phyloP scores from a whole-genome alignment of 2,329 filamentous ascomycete species.

The Scortechinia acanthostroma region DNA sequence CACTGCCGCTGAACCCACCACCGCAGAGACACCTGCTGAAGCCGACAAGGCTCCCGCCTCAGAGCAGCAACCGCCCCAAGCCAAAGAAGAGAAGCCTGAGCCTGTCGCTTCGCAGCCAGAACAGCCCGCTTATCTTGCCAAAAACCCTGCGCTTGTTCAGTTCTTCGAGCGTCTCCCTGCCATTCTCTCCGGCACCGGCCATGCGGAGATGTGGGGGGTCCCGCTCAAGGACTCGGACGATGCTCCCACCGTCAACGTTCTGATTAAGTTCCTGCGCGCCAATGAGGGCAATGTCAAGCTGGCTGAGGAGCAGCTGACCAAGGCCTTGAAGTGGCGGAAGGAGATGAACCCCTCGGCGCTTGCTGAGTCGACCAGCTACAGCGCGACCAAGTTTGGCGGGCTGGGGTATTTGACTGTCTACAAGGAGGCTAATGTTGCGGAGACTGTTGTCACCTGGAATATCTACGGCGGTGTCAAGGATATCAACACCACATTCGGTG shows the following conservation, averaged over 20 bases:
- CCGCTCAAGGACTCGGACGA: slow-evolving; percentile 29
- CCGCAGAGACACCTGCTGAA: slow-evolving; percentile 2
- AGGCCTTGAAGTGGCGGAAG: slow-evolving; percentile 61
- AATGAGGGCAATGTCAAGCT: slow-evolving; percentile 53
- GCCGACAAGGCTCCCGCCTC: not conserved
- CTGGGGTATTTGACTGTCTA: slow-evolving; percentile 57
- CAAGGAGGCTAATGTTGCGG: slow-evolving; percentile 34
- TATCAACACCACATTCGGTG: slow-evolving; percentile 54
- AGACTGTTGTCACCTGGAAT: slow-evolving; percentile 59
- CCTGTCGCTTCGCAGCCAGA: no score
- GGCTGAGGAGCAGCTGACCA: slow-evolving; percentile 52
- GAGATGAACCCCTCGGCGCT: slow-evolving; percentile 45
- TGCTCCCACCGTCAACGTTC: slow-evolving; percentile 56
- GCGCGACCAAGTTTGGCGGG: slow-evolving; percentile 45
- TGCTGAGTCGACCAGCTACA: slow-evolving; percentile 41
- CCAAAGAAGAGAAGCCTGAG: not conserved
- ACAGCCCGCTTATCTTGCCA: not conserved
- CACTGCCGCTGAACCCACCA: slow-evolving; percentile 3
- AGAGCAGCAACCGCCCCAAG: slow-evolving; percentile 10
- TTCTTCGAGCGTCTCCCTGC: slow-evolving; percentile 41
- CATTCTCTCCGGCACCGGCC: slow-evolving; percentile 37
- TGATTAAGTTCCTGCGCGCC: slow-evolving; percentile 67
- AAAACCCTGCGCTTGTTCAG: slow-evolving; percentile 22
- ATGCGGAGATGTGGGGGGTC: slow-evolving; percentile 63
- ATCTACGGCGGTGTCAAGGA: slow-evolving; percentile 67